Base-by-base conservation (phyloP, 179 eudicot genomes). In the Drosera spatulata region DNA sequence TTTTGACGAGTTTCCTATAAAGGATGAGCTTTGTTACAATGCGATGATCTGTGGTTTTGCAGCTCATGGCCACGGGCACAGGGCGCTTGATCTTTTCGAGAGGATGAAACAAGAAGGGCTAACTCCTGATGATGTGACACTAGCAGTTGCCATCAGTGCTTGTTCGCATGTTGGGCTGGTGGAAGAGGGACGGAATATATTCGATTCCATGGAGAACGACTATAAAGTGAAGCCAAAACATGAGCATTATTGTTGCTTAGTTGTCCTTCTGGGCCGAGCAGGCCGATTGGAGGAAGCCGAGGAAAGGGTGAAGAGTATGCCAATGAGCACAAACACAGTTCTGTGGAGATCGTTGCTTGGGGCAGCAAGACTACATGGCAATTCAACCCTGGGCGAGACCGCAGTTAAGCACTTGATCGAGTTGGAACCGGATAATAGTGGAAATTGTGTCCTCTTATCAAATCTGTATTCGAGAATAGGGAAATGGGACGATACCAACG, bases 131-230 rank as follows among this genome's bases (percentile, higher is more conserved):
- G 75, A 66, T 55, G 77, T 78, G 14, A 75, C 79, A 48, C 59
- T 78, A 10, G 43, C 75, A 44, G 77, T 64, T 43, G 55, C 63
- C 55, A 66, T 78, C 43, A 65, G 71, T 67, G 83, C 77, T 62
- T 79, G 80, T 60, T 72, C 73, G 1, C 80, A 79, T 65, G 71
- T 66, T n/a, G 83, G 83, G 37, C 53, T 75, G 61, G 77, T 79
- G 48, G 70, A 54, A 13, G 71, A 72, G 59, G 83, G 80, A 4
- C 53, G 70, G 33, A 44, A 53, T 12, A 49, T 47, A 56, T 79
- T 79, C 53, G 68, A 72, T 12, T 46, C 71, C 7, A 79, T 79
- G 83, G 46, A 55, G 54, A 55, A 57, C n/a, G 53, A 51, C 7
- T 75, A 69, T 42, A 66, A 65, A 2, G 54, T 79, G 41, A 64